Evolutionary conservation across 306 rosid species (phyloP).

Genomic region (Quercus glauca): DNA sequence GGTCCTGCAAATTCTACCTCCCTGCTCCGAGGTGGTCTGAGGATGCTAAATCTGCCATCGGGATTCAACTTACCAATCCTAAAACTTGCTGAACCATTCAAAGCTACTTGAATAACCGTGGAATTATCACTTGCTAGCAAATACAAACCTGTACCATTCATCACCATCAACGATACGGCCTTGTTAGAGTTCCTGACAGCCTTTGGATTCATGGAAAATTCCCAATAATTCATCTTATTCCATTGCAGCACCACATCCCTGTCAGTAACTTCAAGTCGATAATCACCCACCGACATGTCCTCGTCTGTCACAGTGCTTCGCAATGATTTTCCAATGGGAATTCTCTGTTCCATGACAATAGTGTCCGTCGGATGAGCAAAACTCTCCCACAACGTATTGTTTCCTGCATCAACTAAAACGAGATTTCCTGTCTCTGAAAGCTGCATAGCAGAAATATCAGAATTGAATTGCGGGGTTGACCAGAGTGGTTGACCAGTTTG

Average conservation of each 20-base stretch:
- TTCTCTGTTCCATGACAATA: slow-evolving; percentile 60
- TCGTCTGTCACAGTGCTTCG: slow-evolving; percentile 42
- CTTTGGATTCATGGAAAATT: slow-evolving; percentile 41
- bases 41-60: slow-evolving; percentile 55
- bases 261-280: slow-evolving; percentile 28
- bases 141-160: slow-evolving; percentile 54
- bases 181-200: slow-evolving; percentile 40
- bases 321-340: slow-evolving; percentile 48
- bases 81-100: slow-evolving; percentile 41
- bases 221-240: slow-evolving; percentile 75
- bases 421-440: too few relatives aligned
- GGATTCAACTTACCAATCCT: slow-evolving; percentile 55
- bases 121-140: slow-evolving; percentile 52
- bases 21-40: slow-evolving; percentile 43
- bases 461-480: too few relatives aligned
- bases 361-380: slow-evolving; percentile 76
- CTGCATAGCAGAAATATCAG: too few relatives aligned
- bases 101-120: slow-evolving; percentile 37
- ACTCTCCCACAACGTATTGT: slow-evolving; percentile 83
- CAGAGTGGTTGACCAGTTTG: too few relatives aligned
- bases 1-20: slow-evolving; percentile 61
- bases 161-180: slow-evolving; percentile 47
- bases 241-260: slow-evolving; percentile 65
- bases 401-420: slow-evolving; percentile 52
- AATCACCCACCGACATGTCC: slow-evolving; percentile 56